Conservation (phyloP, 208 protist genomes). For the Leishmania guyanensis region DNA sequence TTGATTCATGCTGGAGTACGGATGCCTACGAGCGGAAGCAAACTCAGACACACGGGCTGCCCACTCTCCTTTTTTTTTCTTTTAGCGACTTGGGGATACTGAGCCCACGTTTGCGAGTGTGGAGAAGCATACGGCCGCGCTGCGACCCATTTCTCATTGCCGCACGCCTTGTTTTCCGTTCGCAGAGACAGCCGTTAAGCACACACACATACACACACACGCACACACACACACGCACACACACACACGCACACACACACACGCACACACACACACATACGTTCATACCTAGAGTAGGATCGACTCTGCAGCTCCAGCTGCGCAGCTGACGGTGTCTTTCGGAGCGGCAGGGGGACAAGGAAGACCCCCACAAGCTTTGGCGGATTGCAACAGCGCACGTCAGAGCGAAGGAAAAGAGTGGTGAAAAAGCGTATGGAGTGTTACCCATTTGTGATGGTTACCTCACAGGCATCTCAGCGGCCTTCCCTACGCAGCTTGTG, state of each 20-base stretch:
- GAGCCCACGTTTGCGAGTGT: neutral
- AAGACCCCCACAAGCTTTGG: neutral
- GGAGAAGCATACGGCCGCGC: neutral
- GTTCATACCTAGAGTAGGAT: neutral
- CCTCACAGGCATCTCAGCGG: neutral
- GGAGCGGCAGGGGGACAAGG: neutral
- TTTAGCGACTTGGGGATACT: neutral
- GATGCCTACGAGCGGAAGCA: neutral
- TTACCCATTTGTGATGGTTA: neutral
- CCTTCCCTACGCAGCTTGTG: neutral
- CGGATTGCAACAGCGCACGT: neutral
- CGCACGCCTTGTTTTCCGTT: neutral
- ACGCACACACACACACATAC: neutral
- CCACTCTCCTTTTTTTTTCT: neutral
- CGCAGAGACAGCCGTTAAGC: neutral
- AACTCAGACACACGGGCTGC: neutral
- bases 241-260: neutral
- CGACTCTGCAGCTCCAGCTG: neutral
- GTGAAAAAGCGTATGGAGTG: neutral
- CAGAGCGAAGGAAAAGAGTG: neutral
- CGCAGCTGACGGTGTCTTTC: neutral
- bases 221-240: neutral
- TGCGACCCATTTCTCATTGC: neutral
- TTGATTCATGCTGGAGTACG: neutral
- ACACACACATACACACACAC: neutral